Base-by-base conservation (phyloP, 805 yeast genomes). In the Jamesozyma piceae region DNA sequence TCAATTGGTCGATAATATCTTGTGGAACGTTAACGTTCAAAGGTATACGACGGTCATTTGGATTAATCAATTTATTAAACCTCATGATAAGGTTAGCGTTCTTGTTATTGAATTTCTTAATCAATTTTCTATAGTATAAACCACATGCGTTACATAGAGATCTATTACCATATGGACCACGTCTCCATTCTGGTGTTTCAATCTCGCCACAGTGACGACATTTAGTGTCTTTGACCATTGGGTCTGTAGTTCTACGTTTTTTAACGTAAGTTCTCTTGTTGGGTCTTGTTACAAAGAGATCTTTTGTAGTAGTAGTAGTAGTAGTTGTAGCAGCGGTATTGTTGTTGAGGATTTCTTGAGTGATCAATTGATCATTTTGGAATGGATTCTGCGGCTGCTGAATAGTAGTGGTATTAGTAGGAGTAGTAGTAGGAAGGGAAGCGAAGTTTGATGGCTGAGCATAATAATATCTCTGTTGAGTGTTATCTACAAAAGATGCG, bases 111-210 rank as follows among this genome's bases (percentile, higher is more conserved):
- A 58, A 59, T 34, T 53, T 54, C 37, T 71, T 78, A 4, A 71
- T 64, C 43, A 82, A 55, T 54, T 82, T 82, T 20, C 82, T 72
- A 54, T 74, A 81, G 54, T 79, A 82, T 38, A 89, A 66, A 0
- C 97, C 97, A 66, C 97, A 89, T 0, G 97, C 96, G 60, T 89
- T 89, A 63, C 97, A 89, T 44, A 89, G 67, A 0, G 94, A 82
- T 53, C 88, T 72, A 4, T 80, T 77, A 0, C 95, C 95, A 44
- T 75, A 74, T 1, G 96, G 96, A 0, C 97, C 97, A 46, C 82
- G 70, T 57, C 97, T 73, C 97, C 97, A 89, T 60, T 89, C 97
- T 0, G 96, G 96, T 0, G 95, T 85, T 37, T 76, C 77, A 24
- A 69, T 69, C 2, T 80, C 75, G 0, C 80, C 80, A 64, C 96